Base-by-base conservation (phyloP, 768 basidiomycete species). In the Boletus rubropictus region DNA sequence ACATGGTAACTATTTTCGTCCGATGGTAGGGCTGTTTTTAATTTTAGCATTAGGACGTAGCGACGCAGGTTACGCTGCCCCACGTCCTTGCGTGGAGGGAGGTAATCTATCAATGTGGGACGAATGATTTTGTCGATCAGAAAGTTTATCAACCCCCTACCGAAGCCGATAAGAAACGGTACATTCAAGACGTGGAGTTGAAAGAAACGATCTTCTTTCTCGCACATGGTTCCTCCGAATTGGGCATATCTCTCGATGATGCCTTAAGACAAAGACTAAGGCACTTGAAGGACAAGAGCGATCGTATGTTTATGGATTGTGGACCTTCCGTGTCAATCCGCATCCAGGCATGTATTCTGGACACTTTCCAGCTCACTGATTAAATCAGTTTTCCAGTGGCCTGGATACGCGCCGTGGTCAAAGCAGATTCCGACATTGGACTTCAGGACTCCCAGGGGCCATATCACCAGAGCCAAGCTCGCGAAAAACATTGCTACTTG, bases 391-490 rank as follows among this genome's bases (percentile, higher is more conserved):
- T 18, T 50, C 15, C 50, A 89, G 86, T 89, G 87, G 87, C 86
- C 85, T 5, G 85, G 87, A 1, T 89, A 89, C 54, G 69, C 78
- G 25, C 75, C 79, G 38, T 89, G 85, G 85, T 84, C 81, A 46
- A 76, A 84, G 46, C 87, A 89, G 60, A 89, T 89, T 50, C 87
- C 87, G 7, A 89, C 86, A 1, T 80, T 81, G 62, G 86, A 89
- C 64, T 89, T 88, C 61, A 76, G 78, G 32, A 87, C 78, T 52
- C 86, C 87, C 0, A 87, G 85, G 32, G 77, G 83, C 6, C 86
- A 82, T 3, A 86, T 89, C 55, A 89, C 86, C 1, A 74, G 77
- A 43, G 76, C 78, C 17, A 89, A 89, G 59, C 72, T 89, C 14
- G 86, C 84, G 0, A 86, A 86, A 61, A 88, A 87, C 46, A 77